phyloP scores from a whole-genome alignment of 768 basidiomycete species.

The Rossbeevera mucosa region DNA sequence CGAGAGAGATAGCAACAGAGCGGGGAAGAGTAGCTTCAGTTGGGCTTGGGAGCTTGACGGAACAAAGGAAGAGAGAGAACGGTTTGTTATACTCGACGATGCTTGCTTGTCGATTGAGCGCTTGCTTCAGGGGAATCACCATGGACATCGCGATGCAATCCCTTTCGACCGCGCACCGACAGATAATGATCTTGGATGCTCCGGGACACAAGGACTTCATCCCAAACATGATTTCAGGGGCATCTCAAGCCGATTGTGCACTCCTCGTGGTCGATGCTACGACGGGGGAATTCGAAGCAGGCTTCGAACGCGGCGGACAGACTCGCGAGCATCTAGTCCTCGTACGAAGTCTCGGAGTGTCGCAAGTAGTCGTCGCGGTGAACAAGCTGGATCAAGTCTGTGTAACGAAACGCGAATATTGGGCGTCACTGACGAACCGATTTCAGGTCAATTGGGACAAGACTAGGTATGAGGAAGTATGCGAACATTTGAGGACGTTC shows the following conservation, averaged over 20 bases:
- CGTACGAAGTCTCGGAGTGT: conserved; percentile 87
- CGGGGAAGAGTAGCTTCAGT: conserved; percentile 92
- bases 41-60: conserved; percentile 99
- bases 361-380: conserved; percentile 85
- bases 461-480: conserved; percentile 83
- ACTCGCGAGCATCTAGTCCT: conserved; percentile 92
- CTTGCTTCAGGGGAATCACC: conserved; percentile 75
- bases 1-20: conserved; percentile 83
- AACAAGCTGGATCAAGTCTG: conserved; percentile 87
- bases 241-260: conserved; percentile 94
- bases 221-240: conserved; percentile 99
- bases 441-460: conserved; percentile 82
- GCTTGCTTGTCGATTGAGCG: conserved; percentile 6
- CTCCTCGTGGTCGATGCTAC: conserved; percentile 89
- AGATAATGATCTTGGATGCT: conserved; percentile 92
- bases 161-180: conserved; percentile 64
- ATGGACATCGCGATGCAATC: conserved; percentile 93
- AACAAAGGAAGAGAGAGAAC: conserved; percentile 84
- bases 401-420: background rate
- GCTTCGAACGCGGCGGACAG: conserved; percentile 91
- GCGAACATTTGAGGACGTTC: conserved; percentile 69
- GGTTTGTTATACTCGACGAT: conserved; percentile 45
- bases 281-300: conserved; percentile 91
- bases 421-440: background rate
- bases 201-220: conserved; percentile 98